These are phyloP conservation scores for Rheum nobile DNA, from an alignment of 148 eudicot genomes.

Conservation along the genomic window DNA sequence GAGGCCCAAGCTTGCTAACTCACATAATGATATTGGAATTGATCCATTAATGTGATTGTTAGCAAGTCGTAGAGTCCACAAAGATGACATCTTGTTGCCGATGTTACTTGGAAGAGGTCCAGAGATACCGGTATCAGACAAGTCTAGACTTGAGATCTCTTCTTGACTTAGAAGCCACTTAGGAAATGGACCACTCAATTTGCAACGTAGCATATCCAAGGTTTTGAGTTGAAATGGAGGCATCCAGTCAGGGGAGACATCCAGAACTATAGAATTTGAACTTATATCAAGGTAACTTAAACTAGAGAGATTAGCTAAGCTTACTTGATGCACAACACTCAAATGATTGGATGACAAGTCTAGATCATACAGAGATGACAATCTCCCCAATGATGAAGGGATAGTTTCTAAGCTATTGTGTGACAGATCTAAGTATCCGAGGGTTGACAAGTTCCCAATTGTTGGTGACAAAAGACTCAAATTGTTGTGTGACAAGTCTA, in stretches of 20 bases:
- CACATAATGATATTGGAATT: neutral
- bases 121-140: slow-evolving; percentile 2
- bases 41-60: neutral
- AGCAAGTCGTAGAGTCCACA: neutral
- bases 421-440: too few species aligned
- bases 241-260: slow-evolving; percentile 14
- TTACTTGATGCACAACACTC: slow-evolving; percentile 6
- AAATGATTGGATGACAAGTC: neutral
- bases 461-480: slow-evolving; percentile 1
- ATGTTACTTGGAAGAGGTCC: neutral
- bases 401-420: neutral
- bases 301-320: too few species aligned
- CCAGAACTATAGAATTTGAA: neutral
- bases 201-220: neutral
- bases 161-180: slow-evolving; percentile 15
- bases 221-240: slow-evolving; percentile 3
- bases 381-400: neutral
- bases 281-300: neutral
- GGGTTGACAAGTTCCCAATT: too few species aligned
- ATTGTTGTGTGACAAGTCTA: neutral
- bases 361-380: neutral
- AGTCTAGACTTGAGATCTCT: neutral
- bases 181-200: slow-evolving; percentile 7
- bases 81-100: neutral
- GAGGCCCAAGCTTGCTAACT: neutral